Evolutionary conservation across 257 asterid genomes (phyloP).

Genomic region (Solanum clarkiae): DNA sequence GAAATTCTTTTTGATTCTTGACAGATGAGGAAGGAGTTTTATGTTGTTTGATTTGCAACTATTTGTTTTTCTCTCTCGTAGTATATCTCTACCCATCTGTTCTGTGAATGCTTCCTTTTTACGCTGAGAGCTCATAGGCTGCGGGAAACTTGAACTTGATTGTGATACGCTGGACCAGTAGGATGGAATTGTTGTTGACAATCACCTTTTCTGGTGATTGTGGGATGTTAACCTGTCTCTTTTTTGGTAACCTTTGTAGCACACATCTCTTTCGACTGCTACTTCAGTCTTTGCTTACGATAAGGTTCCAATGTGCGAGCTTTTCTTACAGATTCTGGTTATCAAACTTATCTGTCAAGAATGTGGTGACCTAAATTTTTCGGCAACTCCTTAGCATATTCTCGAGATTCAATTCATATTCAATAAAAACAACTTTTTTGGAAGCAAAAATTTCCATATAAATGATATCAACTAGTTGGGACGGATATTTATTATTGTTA

Average conservation of each 20-base stretch:
- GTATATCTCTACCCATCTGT: background rate
- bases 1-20: background rate
- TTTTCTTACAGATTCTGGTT: background rate
- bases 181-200: background rate
- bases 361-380: background rate
- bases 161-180: background rate
- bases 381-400: background rate
- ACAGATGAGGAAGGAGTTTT: background rate
- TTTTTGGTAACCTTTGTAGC: background rate
- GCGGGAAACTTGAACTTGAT: background rate
- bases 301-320: background rate
- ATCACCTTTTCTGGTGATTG: background rate
- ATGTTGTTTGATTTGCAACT: background rate
- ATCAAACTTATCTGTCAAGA: background rate
- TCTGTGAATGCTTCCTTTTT: background rate
- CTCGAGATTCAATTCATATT: background rate
- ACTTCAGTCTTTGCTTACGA: background rate
- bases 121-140: background rate
- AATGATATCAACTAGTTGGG: background rate
- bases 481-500: background rate
- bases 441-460: background rate
- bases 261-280: background rate
- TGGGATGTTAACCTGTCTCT: background rate
- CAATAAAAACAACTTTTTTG: background rate
- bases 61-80: background rate